Evolutionary conservation across 306 rosid genomes (phyloP).

Genomic region (Heteromeles arbutifolia): DNA sequence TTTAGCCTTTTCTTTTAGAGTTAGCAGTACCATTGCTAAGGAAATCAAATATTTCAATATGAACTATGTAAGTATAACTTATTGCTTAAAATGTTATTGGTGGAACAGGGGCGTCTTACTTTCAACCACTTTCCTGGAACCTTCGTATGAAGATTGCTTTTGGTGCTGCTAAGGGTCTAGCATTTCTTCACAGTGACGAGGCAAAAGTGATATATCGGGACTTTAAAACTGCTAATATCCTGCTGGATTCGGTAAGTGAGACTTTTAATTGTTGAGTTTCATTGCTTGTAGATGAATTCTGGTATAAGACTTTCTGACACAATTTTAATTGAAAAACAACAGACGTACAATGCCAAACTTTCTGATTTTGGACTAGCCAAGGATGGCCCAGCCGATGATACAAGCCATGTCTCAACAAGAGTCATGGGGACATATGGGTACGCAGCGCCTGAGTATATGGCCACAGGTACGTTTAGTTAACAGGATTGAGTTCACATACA

Average conservation of each 20-base stretch:
- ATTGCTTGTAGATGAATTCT: slow-evolving; percentile 1
- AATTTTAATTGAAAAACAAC: slow-evolving; percentile 17
- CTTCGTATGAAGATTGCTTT: slow-evolving; percentile 78
- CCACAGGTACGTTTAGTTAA: slow-evolving; percentile 60
- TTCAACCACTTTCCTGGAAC: slow-evolving; percentile 90
- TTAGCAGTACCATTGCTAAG: neutral
- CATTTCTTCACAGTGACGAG: slow-evolving; percentile 87
- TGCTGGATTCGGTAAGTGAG: slow-evolving; percentile 65
- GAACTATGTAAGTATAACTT: neutral
- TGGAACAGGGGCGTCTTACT: slow-evolving; percentile 65
- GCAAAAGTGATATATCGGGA: slow-evolving; percentile 92
- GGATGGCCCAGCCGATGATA: slow-evolving; percentile 85
- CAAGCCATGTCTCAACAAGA: slow-evolving; percentile 89
- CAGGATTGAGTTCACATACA: neutral
- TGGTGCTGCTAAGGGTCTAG: slow-evolving; percentile 92
- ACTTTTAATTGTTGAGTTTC: slow-evolving; percentile 1
- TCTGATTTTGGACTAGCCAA: slow-evolving; percentile 98
- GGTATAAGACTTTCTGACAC: slow-evolving; percentile 7
- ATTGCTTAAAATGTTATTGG: slow-evolving; percentile 3
- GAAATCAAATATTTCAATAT: neutral
- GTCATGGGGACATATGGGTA: slow-evolving; percentile 98
- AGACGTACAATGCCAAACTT: slow-evolving; percentile 74
- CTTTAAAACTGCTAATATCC: slow-evolving; percentile 74
- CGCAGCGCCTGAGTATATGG: slow-evolving; percentile 97
- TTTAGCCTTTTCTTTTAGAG: slow-evolving; percentile 5